Evolutionary conservation across 202 grass and related monocot genomes (phyloP).

Genomic region (Musa balbisiana): DNA sequence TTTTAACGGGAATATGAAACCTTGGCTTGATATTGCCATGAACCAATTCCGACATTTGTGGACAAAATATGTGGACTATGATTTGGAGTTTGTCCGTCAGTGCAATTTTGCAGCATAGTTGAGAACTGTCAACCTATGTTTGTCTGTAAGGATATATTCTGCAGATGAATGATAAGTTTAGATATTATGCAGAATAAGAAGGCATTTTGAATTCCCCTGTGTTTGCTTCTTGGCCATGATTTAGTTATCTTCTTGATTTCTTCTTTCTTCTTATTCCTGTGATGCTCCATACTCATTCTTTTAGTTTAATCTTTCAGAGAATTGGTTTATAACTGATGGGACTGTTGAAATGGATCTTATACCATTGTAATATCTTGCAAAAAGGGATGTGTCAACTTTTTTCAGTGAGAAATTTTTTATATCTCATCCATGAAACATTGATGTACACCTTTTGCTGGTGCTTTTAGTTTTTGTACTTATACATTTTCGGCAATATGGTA

Average conservation of each 20-base stretch:
- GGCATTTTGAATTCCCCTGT: too few relatives aligned
- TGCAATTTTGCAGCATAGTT: slow-evolving; percentile 81
- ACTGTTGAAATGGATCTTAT: not conserved
- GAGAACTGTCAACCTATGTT: not conserved
- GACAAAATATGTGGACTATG: slow-evolving; percentile 89
- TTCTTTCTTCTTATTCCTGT: not conserved
- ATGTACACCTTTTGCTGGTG: not conserved
- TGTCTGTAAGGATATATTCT: not conserved
- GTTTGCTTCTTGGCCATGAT: too few relatives aligned
- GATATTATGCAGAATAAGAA: too few relatives aligned
- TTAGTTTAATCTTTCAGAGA: not conserved
- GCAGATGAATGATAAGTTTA: too few relatives aligned
- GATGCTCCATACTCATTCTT: not conserved
- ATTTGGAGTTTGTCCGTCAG: slow-evolving; percentile 51
- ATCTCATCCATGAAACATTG: not conserved
- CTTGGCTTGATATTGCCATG: slow-evolving; percentile 99
- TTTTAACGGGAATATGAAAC: slow-evolving; percentile 99
- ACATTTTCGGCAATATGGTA: not conserved
- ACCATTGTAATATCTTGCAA: not conserved
- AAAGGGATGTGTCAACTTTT: not conserved
- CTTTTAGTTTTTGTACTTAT: too few relatives aligned
- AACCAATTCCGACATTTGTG: slow-evolving; percentile 88
- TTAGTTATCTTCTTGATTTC: too few relatives aligned
- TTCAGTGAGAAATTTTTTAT: not conserved
- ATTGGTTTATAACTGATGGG: not conserved